Base-by-base conservation (phyloP, 2,329 filamentous ascomycete genomes). In the Ploettnerulaceae sp. region DNA sequence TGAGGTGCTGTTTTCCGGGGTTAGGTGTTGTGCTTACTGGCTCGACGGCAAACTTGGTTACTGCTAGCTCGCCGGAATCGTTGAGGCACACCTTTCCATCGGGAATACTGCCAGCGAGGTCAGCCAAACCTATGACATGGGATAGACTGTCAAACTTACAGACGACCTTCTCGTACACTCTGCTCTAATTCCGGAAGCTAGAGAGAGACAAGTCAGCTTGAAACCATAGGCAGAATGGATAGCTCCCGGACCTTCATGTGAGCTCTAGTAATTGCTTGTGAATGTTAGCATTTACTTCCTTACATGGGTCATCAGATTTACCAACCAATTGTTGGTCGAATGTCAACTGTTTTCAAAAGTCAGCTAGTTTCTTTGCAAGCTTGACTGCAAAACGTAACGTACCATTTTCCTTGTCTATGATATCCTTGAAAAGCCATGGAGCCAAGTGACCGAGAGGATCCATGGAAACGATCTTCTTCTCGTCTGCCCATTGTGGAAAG, bases 1-100 rank as follows among this genome's bases (percentile, higher is more conserved):
- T 21, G 9, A n/a, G n/a, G 15, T 2, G 51, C 95, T 85, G 64
- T 95, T 95, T 33, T 89, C 95, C 6, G 95, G 89, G 17, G 20
- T 33, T 6, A 26, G n/a, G 47, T n/a, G n/a, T n/a, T n/a, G n/a
- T n/a, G n/a, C 57, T 45, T 74, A 65, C 95, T 91, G 93, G 93
- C 67, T 98, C 93, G 15, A 96, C 93, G 3, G 93, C 93, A 54
- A 97, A 88, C 66, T 98, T 98, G 37, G 93, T 97, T 4, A 97
- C 93, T 24, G 86, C 86, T 28, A 97, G 74, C 65, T 97, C 93
- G 45, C 93, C 93, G 2, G 71, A 69, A n/a, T 81, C 75, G 61
- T 95, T 95, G 43, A 97, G 67, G 61, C 51, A 97, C 66, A 97
- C 89, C 63, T 90, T 93, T 41, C 93, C 91, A 65, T 98, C 93